These are phyloP conservation scores for Diatrype stigma DNA, from an alignment of 2,329 filamentous ascomycete species.

Conservation along the genomic window DNA sequence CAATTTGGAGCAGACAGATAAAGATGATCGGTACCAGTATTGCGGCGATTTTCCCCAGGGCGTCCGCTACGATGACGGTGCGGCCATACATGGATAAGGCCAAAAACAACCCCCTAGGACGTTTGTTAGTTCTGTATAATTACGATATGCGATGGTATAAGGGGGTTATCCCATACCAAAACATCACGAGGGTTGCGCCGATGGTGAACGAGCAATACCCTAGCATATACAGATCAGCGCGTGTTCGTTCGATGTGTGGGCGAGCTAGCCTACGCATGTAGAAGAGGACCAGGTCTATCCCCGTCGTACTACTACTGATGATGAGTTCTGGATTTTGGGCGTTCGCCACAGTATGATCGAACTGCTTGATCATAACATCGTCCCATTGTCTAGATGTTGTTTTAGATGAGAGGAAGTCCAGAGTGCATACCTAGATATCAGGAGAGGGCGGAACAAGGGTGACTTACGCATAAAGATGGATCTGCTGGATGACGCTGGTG, in stretches of 20 bases:
- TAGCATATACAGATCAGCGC: not conserved
- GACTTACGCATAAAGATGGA: slow-evolving; percentile 13
- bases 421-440: too few relatives aligned
- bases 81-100: slow-evolving; percentile 13
- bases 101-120: slow-evolving; percentile 10
- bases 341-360: slow-evolving; percentile 4
- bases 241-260: not conserved
- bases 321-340: slow-evolving; percentile 8
- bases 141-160: not conserved
- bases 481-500: slow-evolving; percentile 13
- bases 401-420: not conserved
- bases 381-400: slow-evolving; percentile 5
- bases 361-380: slow-evolving; percentile 9
- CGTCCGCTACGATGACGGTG: slow-evolving; percentile 5
- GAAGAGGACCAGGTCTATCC: slow-evolving; percentile 12
- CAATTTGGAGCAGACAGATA: slow-evolving; percentile 11
- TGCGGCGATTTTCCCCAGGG: slow-evolving; percentile 9
- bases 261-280: slow-evolving; percentile 11
- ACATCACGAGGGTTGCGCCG: slow-evolving; percentile 12
- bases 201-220: slow-evolving; percentile 10
- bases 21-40: slow-evolving; percentile 10
- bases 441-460: not conserved
- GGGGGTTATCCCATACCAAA: slow-evolving; percentile 5
- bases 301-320: slow-evolving; percentile 6
- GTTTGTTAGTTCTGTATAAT: not conserved